Evolutionary conservation across 768 basidiomycete species (phyloP).

Genomic region (Tylopilus intermedius): DNA sequence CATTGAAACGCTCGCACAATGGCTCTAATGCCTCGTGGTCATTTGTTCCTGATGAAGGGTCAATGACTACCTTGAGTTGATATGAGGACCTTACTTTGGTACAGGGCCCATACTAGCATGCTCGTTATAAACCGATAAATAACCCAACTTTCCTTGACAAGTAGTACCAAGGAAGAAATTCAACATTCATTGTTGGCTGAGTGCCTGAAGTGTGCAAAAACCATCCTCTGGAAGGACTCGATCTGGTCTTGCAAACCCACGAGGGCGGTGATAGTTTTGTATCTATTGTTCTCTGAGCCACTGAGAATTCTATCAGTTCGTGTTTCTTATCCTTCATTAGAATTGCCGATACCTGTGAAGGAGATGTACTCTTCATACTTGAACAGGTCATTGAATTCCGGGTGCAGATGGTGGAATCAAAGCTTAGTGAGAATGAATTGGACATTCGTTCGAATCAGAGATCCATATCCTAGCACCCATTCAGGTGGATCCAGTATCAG

Average conservation of each 20-base stretch:
- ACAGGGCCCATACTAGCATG: slow-evolving; percentile 98
- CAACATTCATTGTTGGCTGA: slow-evolving; percentile 96
- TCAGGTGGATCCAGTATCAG: slow-evolving; percentile 2
- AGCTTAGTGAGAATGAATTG: slow-evolving; percentile 94
- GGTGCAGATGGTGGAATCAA: slow-evolving; percentile 89
- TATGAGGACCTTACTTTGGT: slow-evolving; percentile 60
- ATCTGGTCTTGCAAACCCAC: slow-evolving; percentile 99
- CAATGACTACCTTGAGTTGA: not conserved
- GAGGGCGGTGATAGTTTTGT: slow-evolving; percentile 95
- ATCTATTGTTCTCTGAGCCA: slow-evolving; percentile 45
- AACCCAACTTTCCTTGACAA: slow-evolving; percentile 99
- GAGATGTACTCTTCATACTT: slow-evolving; percentile 99
- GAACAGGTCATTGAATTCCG: slow-evolving; percentile 97
- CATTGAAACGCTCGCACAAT: slow-evolving; percentile 76
- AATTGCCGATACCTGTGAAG: slow-evolving; percentile 95
- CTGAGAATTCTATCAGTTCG: slow-evolving; percentile 2
- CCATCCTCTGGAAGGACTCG: slow-evolving; percentile 96
- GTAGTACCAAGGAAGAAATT: slow-evolving; percentile 90
- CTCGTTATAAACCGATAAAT: slow-evolving; percentile 98
- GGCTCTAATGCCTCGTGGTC: slow-evolving; percentile 87
- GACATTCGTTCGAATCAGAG: slow-evolving; percentile 92
- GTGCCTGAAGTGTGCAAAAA: slow-evolving; percentile 90
- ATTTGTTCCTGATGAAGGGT: slow-evolving; percentile 64
- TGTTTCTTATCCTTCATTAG: slow-evolving; percentile 86
- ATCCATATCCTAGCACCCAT: slow-evolving; percentile 67